Percentiles rank a stretch among this genome's conserved stretches.
These are phyloP conservation scores for Leccinum incarnatum DNA, from an alignment of 768 basidiomycete species.

Conservation along the genomic window DNA sequence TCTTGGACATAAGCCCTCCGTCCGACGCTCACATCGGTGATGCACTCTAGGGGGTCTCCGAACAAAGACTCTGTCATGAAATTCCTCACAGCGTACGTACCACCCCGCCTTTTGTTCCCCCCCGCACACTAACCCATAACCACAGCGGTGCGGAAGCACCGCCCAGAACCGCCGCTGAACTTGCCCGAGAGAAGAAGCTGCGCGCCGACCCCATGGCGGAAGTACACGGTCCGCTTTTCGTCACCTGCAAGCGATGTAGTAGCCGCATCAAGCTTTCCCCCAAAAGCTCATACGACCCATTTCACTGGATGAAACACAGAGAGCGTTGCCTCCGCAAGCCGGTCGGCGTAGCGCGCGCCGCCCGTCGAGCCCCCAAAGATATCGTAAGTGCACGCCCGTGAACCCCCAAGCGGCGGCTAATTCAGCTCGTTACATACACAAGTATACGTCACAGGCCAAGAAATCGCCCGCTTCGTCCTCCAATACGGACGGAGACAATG, in stretches of 20 bases:
- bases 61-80: slow-evolving; percentile 21
- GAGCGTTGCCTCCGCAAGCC: slow-evolving; percentile 54
- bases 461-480: slow-evolving; percentile 28
- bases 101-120: not conserved
- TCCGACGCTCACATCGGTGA: slow-evolving; percentile 20
- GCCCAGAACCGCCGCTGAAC: slow-evolving; percentile 42
- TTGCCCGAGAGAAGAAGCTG: slow-evolving; percentile 49
- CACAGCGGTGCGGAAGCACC: slow-evolving; percentile 27
- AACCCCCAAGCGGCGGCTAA: not conserved
- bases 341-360: slow-evolving; percentile 18
- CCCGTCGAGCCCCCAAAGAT: slow-evolving; percentile 21
- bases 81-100: slow-evolving; percentile 20
- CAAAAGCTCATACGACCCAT: slow-evolving; percentile 64
- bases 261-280: slow-evolving; percentile 60
- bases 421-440: not conserved
- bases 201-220: slow-evolving; percentile 52
- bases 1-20: slow-evolving; percentile 4
- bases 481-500: slow-evolving; percentile 30
- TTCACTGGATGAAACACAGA: slow-evolving; percentile 67
- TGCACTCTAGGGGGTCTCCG: slow-evolving; percentile 27
- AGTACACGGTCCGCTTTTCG: slow-evolving; percentile 48
- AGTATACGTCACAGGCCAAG: slow-evolving; percentile 22
- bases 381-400: slow-evolving; percentile 16
- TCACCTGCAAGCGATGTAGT: slow-evolving; percentile 56
- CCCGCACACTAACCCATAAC: slow-evolving; percentile 9